phyloP scores from a whole-genome alignment of 2,329 filamentous ascomycete species.

The Fusarium sp. region DNA sequence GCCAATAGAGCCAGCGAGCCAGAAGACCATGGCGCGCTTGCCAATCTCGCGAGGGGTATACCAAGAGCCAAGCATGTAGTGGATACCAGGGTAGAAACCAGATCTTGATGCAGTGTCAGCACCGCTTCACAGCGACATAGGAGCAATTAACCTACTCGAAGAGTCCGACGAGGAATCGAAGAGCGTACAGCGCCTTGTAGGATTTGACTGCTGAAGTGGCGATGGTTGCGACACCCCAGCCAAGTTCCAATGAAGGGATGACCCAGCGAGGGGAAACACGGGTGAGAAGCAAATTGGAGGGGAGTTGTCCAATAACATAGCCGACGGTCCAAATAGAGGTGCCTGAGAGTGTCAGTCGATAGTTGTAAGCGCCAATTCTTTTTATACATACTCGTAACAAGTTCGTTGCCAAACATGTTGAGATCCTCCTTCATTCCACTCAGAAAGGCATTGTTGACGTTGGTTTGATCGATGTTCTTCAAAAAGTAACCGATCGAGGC shows the following conservation, averaged over 20 bases:
- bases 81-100: constrained; percentile 31
- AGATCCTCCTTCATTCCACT: constrained; percentile 42
- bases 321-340: constrained; percentile 32
- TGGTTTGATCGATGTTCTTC: constrained; percentile 54
- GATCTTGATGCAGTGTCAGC: constrained; percentile 6
- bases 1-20: constrained; percentile 30
- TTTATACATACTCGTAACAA: constrained; percentile 34
- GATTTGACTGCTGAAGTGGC: constrained; percentile 20
- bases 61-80: constrained; percentile 40
- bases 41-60: constrained; percentile 38
- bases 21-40: constrained; percentile 36
- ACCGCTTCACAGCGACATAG: not conserved
- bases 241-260: constrained; percentile 29
- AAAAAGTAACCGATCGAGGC: constrained; percentile 50
- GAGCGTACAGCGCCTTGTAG: constrained; percentile 21
- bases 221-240: constrained; percentile 33
- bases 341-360: not conserved
- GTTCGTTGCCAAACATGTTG: constrained; percentile 32
- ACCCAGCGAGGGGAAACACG: constrained; percentile 29
- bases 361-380: not conserved
- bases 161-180: constrained; percentile 30
- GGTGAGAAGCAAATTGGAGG: constrained; percentile 26
- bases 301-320: constrained; percentile 34
- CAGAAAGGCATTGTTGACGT: constrained; percentile 53
- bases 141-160: constrained; percentile 20